Evolutionary conservation across 139 green algal species (phyloP).

Genomic region (Coelastrella sp.): DNA sequence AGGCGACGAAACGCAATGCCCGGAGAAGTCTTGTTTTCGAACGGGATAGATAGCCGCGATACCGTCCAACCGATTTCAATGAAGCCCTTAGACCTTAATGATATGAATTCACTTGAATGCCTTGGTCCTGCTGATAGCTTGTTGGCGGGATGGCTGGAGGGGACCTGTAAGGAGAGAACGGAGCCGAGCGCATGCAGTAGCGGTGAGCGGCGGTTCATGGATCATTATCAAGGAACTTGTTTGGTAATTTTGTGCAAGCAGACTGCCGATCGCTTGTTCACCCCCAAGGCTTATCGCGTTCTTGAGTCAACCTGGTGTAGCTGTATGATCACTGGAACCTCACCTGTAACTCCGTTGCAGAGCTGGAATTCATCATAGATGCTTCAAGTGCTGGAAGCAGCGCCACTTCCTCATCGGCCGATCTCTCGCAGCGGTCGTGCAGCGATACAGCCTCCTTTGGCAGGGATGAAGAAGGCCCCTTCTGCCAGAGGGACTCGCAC

Average conservation of each 20-base stretch:
- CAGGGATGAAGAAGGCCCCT: background rate
- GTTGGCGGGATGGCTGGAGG: background rate
- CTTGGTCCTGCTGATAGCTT: background rate
- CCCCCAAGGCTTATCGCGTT: background rate
- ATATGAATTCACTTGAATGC: background rate
- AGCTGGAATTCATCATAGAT: conserved; percentile 23
- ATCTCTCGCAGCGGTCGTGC: background rate
- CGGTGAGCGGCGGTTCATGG: background rate
- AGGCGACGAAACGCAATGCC: too few species aligned
- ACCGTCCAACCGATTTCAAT: background rate
- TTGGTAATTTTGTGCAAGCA: too few species aligned
- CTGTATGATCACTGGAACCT: too few species aligned
- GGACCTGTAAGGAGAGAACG: background rate
- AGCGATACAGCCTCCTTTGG: conserved; percentile 21
- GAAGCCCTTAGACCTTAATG: background rate
- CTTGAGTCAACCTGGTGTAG: background rate
- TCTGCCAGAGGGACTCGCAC: conserved; percentile 17
- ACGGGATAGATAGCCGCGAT: background rate
- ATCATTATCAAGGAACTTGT: background rate
- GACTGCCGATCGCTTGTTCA: background rate
- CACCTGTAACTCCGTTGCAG: background rate
- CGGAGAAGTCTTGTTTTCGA: background rate
- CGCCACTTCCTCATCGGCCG: background rate
- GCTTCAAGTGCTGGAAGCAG: conserved; percentile 12
- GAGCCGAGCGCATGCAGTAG: background rate